A percentile compares a stretch with the other conserved stretches of the same genome.
Conservation (phyloP, 495 filamentous ascomycete species). For the Polyplosphaeria fusca region DNA sequence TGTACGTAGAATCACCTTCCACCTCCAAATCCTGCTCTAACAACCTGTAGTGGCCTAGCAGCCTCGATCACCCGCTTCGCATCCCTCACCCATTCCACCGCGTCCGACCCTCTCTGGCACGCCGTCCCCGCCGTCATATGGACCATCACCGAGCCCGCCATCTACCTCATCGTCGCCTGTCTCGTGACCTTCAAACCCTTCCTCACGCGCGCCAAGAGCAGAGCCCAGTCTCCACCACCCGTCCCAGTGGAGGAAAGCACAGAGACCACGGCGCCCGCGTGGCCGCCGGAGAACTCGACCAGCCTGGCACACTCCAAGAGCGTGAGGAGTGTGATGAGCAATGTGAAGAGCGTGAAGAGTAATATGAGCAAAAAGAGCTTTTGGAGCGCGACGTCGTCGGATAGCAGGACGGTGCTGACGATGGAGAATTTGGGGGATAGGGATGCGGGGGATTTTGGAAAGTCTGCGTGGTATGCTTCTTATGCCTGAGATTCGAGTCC, state of each 20-base stretch:
- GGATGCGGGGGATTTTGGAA: no score
- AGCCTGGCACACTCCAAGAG: background rate
- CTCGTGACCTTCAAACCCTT: slow-evolving; percentile 2
- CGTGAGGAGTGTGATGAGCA: background rate
- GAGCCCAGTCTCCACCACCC: no score
- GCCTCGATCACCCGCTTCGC: slow-evolving; percentile 2
- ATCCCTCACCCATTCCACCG: background rate
- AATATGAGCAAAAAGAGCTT: background rate
- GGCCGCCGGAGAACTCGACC: background rate
- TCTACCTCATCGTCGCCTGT: background rate
- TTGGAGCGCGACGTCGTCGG: no score
- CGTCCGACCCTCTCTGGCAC: background rate
- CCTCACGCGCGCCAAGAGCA: background rate
- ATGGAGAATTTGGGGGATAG: no score
- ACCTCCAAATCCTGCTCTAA: background rate
- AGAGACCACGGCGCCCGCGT: background rate
- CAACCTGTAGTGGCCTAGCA: background rate
- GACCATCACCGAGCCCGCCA: background rate
- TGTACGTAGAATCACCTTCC: background rate
- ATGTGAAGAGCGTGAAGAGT: background rate
- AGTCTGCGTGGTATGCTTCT: no score
- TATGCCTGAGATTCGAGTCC: no score
- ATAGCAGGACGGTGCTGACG: no score
- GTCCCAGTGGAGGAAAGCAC: no score
- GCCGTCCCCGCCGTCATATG: background rate